Base-by-base conservation (phyloP, 768 basidiomycete genomes). In the Collybiopsis confluens region DNA sequence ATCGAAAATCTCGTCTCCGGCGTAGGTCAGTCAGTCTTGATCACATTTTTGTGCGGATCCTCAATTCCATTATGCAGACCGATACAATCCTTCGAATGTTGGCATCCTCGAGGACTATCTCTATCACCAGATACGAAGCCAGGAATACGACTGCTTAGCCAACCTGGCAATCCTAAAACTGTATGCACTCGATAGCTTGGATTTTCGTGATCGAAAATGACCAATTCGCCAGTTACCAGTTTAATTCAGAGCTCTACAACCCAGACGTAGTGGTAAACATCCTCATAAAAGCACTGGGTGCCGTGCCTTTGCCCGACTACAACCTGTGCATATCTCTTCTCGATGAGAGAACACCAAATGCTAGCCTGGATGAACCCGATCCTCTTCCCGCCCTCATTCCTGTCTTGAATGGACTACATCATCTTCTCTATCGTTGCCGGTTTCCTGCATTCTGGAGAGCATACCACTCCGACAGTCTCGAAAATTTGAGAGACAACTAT, bases 41-140 rank as follows among this genome's bases (percentile, higher is more conserved):
- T 56, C 18, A n/a, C n/a, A n/a, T 23, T 27, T 16, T 10, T 20
- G 15, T 13, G 30, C 13, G 13, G 13, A 35, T 40, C 5, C 27
- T 36, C 55, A 16, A 37, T 46, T 51, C 36, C 48, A 26, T 54
- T 54, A 47, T 49, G 46, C 27, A 97, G 96, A 98, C 76, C 88
- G 96, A 55, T 98, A 98, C 71, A 98, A 98, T 72, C 96, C 96
- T 40, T 86, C 87, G 49, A 98, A 98, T 68, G 85, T 96, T 55
- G 77, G 83, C 35, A 90, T 94, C 60, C 85, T 98, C 55, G 96
- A 98, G 72, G 96, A 98, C 67, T 98, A 98, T 73, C 84, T 98
- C 56, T 92, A 91, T 69, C 87, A 92, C 67, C 96, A 99, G 71
- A 92, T 93, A 58, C 81, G 88, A 60, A 88, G 83, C 62, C 86